Base-by-base conservation (phyloP, 441 rosid species). In the Cnidoscolus chayamansa region DNA sequence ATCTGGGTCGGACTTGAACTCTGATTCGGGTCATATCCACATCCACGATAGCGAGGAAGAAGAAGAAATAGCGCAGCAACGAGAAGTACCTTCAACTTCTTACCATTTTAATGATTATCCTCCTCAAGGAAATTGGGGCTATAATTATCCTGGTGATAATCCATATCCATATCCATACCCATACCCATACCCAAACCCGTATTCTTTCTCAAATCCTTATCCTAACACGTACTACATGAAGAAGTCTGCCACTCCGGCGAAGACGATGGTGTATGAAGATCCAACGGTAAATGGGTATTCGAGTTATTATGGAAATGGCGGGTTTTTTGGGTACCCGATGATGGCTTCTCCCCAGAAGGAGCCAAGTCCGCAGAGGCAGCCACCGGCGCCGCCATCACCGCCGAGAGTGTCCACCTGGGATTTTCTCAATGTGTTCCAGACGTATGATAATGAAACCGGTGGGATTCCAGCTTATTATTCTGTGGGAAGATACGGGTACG, bases 371-470 rank as follows among this genome's bases (percentile, higher is more conserved):
- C 70, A 77, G 65, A 77, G 74, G 65, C 87, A 90, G 8, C 85
- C 87, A 12, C 87, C 87, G 1, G 71, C 76, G n/a, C 94, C 97
- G 4, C 97, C 98, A 19, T 86, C 97, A 11, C 97, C 97, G 4
- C 97, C 97, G 25, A 82, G 67, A 1, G 86, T 80, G 53, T 90
- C 97, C 0, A 8, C 87, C n/a, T 94, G 98, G 97, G 98, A 94
- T 76, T 92, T 77, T 77, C 66, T 94, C 49, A 92, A 94, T 75
- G 87, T 94, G 32, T 94, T 94, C 10, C 91, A 89, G 20, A 72
- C 83, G 0, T 87, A 80, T 40, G 97, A 88, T 63, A 81, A 77
- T 60, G 81, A 70, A 55, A 72, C 74, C 59, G 70, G 62, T 19
- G 86, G 81, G 20, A 84, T 81, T 40, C 80, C 84, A 12, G 79